These are phyloP conservation scores for Coniella vitis DNA, from an alignment of 2,329 filamentous ascomycete species.

Conservation along the genomic window DNA sequence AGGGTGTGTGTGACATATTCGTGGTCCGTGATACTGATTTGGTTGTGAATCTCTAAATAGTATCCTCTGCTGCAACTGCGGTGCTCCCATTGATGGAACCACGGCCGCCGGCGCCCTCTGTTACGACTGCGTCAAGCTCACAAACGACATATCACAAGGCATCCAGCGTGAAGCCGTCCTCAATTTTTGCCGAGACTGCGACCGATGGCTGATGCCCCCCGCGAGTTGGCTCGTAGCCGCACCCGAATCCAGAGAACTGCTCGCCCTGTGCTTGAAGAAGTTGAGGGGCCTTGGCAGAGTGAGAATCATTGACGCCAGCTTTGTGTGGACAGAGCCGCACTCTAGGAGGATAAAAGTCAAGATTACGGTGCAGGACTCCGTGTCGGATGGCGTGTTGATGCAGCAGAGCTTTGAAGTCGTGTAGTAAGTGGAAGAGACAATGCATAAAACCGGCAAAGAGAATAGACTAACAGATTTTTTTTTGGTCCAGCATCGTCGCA, in stretches of 20 bases:
- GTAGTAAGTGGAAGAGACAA: conserved; percentile 38
- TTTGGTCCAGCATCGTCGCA: conserved; percentile 55
- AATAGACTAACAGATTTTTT: not conserved
- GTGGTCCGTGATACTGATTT: no score
- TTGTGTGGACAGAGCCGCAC: conserved; percentile 98
- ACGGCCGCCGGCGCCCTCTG: conserved; percentile 80
- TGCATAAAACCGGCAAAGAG: not conserved
- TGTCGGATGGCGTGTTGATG: conserved; percentile 58
- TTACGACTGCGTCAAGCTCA: conserved; percentile 92
- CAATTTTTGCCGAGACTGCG: conserved; percentile 90
- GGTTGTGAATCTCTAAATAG: no score
- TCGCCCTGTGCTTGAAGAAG: conserved; percentile 86
- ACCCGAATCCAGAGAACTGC: conserved; percentile 83
- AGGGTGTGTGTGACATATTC: no score
- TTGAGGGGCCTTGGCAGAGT: conserved; percentile 81
- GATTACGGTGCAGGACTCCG: conserved; percentile 77
- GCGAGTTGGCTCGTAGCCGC: conserved; percentile 76
- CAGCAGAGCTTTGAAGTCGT: conserved; percentile 95
- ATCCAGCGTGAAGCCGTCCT: conserved; percentile 86
- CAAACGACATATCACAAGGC: conserved; percentile 84
- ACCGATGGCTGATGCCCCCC: conserved; percentile 86
- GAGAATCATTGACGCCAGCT: conserved; percentile 89
- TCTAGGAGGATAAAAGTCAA: conserved; percentile 89
- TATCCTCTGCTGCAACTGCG: conserved; percentile 98
- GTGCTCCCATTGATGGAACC: conserved; percentile 90